Conservation (phyloP, 257 asterid species). For the Solanum ossicruentum region DNA sequence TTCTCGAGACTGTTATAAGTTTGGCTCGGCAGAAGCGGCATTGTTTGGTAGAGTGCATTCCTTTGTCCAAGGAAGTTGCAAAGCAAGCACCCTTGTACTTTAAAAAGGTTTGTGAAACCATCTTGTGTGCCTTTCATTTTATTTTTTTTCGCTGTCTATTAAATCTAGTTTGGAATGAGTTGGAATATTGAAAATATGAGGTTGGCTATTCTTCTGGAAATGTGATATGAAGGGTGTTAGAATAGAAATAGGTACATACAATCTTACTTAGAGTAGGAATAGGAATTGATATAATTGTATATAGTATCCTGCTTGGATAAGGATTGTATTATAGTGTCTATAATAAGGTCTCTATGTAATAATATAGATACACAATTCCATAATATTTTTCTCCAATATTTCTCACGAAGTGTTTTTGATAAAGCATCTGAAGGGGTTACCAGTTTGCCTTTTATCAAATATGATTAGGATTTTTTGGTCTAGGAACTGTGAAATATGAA, state of each 20-base stretch:
- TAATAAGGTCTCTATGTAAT: too few relatives aligned
- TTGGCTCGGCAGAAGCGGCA: conserved; percentile 71
- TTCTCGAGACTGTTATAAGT: conserved; percentile 85
- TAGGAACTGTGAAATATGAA: not conserved
- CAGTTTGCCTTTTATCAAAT: not conserved
- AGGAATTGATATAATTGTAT: too few relatives aligned
- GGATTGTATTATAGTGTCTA: too few relatives aligned
- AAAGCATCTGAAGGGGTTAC: not conserved
- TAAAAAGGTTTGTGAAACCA: conserved; percentile 54
- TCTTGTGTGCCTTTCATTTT: not conserved
- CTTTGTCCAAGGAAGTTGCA: conserved; percentile 66
- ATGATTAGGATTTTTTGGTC: not conserved
- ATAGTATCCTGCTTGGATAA: too few relatives aligned
- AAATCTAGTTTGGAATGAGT: not conserved
- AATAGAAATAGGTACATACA: too few relatives aligned
- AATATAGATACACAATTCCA: too few relatives aligned
- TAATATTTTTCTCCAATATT: too few relatives aligned
- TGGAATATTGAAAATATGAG: not conserved
- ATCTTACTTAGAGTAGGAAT: too few relatives aligned
- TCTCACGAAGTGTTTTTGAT: not conserved
- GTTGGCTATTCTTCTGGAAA: not conserved
- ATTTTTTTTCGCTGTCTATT: not conserved
- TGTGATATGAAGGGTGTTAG: not conserved
- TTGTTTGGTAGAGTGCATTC: conserved; percentile 86
- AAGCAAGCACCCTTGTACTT: conserved; percentile 89